Conservation (phyloP, 139 green algal species). For the Picochlorum sp. region DNA sequence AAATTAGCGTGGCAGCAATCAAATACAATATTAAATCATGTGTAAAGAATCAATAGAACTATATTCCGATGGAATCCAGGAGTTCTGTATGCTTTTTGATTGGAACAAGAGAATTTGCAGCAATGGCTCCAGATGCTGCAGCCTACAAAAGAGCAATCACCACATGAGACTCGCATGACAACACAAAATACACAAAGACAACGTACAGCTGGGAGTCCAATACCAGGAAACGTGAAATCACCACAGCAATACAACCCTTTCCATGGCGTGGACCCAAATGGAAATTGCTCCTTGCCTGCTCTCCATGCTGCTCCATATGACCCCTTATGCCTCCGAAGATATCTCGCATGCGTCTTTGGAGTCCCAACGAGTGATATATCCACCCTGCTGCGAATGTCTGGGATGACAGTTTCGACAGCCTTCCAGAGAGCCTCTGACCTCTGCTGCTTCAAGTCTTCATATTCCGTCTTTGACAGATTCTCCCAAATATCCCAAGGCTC, state of each 20-base stretch:
- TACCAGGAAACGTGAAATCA: slow-evolving; percentile 81
- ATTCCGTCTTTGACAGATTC: slow-evolving; percentile 52
- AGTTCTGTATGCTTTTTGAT: slow-evolving; percentile 60
- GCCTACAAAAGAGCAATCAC: too few relatives aligned
- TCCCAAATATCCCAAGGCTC: slow-evolving; percentile 90
- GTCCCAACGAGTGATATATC: slow-evolving; percentile 77
- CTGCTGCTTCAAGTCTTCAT: slow-evolving; percentile 85
- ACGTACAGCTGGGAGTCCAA: slow-evolving; percentile 79
- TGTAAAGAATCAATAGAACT: slow-evolving; percentile 7
- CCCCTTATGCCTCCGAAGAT: slow-evolving; percentile 68
- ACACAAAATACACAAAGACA: too few relatives aligned
- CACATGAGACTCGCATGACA: too few relatives aligned
- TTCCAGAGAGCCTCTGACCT: slow-evolving; percentile 74
- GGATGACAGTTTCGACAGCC: slow-evolving; percentile 76
- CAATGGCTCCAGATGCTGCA: slow-evolving; percentile 68
- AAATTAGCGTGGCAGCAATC: neutral
- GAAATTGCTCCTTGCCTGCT: slow-evolving; percentile 49
- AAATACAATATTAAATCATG: too few relatives aligned
- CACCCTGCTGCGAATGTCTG: slow-evolving; percentile 64
- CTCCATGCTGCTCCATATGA: slow-evolving; percentile 68
- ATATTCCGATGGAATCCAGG: slow-evolving; percentile 47
- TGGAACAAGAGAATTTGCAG: slow-evolving; percentile 65
- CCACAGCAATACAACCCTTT: slow-evolving; percentile 57
- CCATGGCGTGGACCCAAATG: slow-evolving; percentile 66
- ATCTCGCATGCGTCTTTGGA: slow-evolving; percentile 86